Evolutionary conservation across 2,329 filamentous ascomycete species (phyloP).

Genomic region (Teratosphaeria epicoccoides): DNA sequence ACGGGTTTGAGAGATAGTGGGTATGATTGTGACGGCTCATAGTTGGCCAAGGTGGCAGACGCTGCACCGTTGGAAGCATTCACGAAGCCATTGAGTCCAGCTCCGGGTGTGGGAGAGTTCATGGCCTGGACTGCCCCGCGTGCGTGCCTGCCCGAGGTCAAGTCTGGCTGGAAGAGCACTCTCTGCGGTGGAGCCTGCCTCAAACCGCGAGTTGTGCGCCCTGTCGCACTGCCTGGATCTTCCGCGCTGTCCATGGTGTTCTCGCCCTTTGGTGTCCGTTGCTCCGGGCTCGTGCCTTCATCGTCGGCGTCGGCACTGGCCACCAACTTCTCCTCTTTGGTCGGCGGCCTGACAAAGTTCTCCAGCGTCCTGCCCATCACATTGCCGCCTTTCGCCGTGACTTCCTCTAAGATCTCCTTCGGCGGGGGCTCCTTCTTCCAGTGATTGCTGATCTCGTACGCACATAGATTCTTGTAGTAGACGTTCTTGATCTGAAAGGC

Average conservation of each 20-base stretch:
- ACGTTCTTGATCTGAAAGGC: slow-evolving; percentile 78
- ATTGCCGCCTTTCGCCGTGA: slow-evolving; percentile 67
- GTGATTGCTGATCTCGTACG: slow-evolving; percentile 71
- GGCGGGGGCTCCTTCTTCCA: slow-evolving; percentile 75
- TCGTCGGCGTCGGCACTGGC: slow-evolving; percentile 39
- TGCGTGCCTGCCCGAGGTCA: slow-evolving; percentile 51
- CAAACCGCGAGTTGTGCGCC: slow-evolving; percentile 24
- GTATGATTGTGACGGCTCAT: slow-evolving; percentile 55
- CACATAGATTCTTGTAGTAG: slow-evolving; percentile 77
- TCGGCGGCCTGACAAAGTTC: slow-evolving; percentile 51
- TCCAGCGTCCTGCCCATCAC: slow-evolving; percentile 70
- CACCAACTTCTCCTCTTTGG: slow-evolving; percentile 36
- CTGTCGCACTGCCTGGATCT: slow-evolving; percentile 33
- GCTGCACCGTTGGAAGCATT: slow-evolving; percentile 19
- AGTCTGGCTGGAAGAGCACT: slow-evolving; percentile 76
- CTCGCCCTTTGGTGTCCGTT: slow-evolving; percentile 42
- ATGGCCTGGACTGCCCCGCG: slow-evolving; percentile 36
- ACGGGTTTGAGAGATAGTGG: slow-evolving; percentile 61
- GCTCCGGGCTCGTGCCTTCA: slow-evolving; percentile 39
- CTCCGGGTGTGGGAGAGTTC: slow-evolving; percentile 32
- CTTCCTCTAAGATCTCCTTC: slow-evolving; percentile 74
- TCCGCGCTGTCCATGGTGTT: slow-evolving; percentile 36
- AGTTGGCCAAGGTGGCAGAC: slow-evolving; percentile 51
- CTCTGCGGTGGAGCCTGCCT: slow-evolving; percentile 77
- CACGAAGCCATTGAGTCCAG: slow-evolving; percentile 42